Conservation (phyloP, 2,329 filamentous ascomycete genomes). For the Chrysoporthe cubensis region DNA sequence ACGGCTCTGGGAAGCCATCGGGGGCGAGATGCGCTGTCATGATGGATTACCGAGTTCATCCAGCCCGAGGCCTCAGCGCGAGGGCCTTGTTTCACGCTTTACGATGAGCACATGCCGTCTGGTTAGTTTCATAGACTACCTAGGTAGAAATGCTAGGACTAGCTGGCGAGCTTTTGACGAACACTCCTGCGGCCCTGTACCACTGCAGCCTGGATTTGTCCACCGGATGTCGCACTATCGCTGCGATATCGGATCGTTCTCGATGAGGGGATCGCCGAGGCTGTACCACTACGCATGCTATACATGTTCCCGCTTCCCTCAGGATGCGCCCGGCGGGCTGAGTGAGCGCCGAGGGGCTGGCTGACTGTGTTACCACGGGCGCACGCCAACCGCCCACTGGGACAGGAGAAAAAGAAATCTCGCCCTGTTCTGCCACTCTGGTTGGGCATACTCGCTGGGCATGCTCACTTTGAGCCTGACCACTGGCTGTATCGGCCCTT, state of each 20-base stretch:
- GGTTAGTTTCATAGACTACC: conserved; percentile 19
- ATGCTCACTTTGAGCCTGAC: too few relatives aligned
- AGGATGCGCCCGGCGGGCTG: not conserved
- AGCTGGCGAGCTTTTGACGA: conserved; percentile 15
- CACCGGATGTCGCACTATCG: not conserved
- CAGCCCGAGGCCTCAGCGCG: conserved; percentile 15
- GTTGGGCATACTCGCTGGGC: not conserved
- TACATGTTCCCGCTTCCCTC: not conserved
- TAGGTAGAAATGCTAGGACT: conserved; percentile 18
- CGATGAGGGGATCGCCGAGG: not conserved
- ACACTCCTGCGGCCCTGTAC: not conserved
- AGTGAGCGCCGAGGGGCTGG: not conserved
- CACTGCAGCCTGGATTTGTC: not conserved
- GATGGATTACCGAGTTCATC: not conserved
- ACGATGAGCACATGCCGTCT: conserved; percentile 18
- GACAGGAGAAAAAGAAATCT: not conserved
- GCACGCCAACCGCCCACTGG: not conserved
- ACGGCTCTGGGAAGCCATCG: not conserved
- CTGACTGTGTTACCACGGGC: not conserved
- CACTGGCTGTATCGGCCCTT: not conserved
- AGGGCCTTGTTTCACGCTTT: not conserved
- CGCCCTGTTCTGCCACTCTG: not conserved
- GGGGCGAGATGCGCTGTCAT: not conserved
- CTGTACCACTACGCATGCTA: not conserved
- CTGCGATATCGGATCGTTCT: not conserved